Conservation (phyloP, 208 protist species). For the Trypanosoma brucei region DNA sequence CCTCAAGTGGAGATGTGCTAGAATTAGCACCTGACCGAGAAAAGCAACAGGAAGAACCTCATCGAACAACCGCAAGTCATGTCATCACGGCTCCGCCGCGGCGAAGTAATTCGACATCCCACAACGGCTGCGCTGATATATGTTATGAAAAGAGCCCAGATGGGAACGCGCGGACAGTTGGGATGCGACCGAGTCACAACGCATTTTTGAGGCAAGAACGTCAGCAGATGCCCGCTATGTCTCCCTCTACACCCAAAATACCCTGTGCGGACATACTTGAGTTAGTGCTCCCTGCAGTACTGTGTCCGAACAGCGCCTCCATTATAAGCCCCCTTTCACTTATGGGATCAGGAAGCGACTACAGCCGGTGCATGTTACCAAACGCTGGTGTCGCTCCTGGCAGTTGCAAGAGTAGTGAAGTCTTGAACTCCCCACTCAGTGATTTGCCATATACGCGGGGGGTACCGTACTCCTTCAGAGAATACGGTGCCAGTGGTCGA, state of each 20-base stretch:
- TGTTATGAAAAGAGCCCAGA: slow-evolving; percentile 1
- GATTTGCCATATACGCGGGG: background rate
- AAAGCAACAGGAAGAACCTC: background rate
- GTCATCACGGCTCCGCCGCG: background rate
- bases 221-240: background rate
- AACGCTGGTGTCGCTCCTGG: background rate
- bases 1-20: background rate
- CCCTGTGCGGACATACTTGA: background rate
- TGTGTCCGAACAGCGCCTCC: background rate
- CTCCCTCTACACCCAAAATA: background rate
- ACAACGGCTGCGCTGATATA: background rate
- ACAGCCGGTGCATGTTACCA: background rate
- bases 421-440: background rate
- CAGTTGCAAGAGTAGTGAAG: background rate
- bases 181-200: background rate
- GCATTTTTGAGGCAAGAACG: background rate
- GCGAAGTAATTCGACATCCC: background rate
- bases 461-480: background rate
- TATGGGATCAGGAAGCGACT: slow-evolving; percentile 7
- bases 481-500: background rate
- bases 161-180: background rate
- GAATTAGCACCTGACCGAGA: background rate
- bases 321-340: slow-evolving; percentile 7
- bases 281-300: background rate
- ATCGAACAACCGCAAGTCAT: background rate